phyloP scores from a whole-genome alignment of 257 asterid species.

The Ilex aquifolium region DNA sequence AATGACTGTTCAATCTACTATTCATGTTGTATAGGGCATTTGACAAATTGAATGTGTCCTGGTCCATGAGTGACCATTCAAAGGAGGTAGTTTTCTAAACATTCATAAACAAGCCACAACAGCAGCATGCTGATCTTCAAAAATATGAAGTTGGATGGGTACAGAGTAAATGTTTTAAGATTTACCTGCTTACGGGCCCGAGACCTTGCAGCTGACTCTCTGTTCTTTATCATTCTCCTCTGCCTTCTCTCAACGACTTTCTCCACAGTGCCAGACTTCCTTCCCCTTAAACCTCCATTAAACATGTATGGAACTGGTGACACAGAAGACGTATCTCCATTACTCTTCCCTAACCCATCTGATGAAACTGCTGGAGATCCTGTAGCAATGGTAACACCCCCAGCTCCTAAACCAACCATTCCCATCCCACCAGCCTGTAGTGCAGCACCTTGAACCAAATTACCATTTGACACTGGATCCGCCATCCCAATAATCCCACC shows the following conservation, averaged over 20 bases:
- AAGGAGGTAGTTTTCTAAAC: neutral
- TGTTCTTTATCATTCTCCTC: slow-evolving; percentile 89
- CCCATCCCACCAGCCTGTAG: slow-evolving; percentile 45
- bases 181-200: slow-evolving; percentile 95
- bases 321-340: slow-evolving; percentile 61
- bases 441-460: slow-evolving; percentile 36
- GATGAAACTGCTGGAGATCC: slow-evolving; percentile 67
- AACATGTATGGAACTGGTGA: slow-evolving; percentile 72
- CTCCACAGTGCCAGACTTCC: slow-evolving; percentile 65
- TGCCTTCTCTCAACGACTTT: slow-evolving; percentile 94
- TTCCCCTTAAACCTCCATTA: slow-evolving; percentile 64
- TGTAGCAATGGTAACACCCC: slow-evolving; percentile 36
- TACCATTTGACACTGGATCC: slow-evolving; percentile 35
- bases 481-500: slow-evolving; percentile 45
- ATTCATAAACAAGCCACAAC: neutral
- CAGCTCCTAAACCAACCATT: slow-evolving; percentile 55
- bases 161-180: neutral
- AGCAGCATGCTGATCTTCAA: neutral
- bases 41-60: no score
- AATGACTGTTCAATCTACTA: no score
- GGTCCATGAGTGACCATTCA: neutral
- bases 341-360: slow-evolving; percentile 64
- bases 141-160: neutral
- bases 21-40: no score
- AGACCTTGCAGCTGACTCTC: slow-evolving; percentile 97